Base-by-base conservation (phyloP, 305 asterid genomes). In the Fraxinus dipetala region DNA sequence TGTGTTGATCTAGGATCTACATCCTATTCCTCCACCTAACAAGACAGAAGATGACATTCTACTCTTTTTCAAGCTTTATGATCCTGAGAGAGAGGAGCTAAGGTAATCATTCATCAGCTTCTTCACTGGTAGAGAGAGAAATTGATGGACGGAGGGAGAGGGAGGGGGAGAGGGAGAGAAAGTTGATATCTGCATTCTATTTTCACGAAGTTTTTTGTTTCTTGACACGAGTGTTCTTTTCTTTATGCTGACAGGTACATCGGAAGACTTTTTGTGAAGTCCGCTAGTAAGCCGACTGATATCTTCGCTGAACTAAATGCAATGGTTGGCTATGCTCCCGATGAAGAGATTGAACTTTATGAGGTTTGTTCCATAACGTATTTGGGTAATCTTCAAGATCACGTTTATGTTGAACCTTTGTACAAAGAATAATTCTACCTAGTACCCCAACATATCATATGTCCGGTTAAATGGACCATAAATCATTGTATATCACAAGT, bases 301-400 rank as follows among this genome's bases (percentile, higher is more conserved):
- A 90, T 91, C 83, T 79, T 90, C 87, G n/a, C 82, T 77, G 85
- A 90, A 80, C 90, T 91, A 45, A 91, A 89, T 82, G 90, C 85
- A 88, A 90, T 86, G 90, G 92, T 89, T 83, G 88, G 89, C 72
- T 88, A 80, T 84, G 85, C 89, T 75, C 87, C 91, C 14, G 92
- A 90, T 81, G 91, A 89, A 89, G 92, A 88, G 75, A 90, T 91
- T 81, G 92, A 88, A 77, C 91, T 91, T 76, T 89, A 85, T 77
- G 91, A 91, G 95, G 95, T 91, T 86, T 79, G 89, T 85, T 79
- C 22, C 79, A 76, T 0, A 48, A 80, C 36, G n/a, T 76, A 18
- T 63, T 75, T 34, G 28, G 77, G 81, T 75, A 78, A 75, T 28
- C 76, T 75, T 84, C 26, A 48, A 54, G 61, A 77, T 38, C 6